Percentiles rank a stretch among this genome's conserved stretches.
These are phyloP conservation scores for Cubamyces sp. DNA, from an alignment of 768 basidiomycete genomes.

Conservation along the genomic window DNA sequence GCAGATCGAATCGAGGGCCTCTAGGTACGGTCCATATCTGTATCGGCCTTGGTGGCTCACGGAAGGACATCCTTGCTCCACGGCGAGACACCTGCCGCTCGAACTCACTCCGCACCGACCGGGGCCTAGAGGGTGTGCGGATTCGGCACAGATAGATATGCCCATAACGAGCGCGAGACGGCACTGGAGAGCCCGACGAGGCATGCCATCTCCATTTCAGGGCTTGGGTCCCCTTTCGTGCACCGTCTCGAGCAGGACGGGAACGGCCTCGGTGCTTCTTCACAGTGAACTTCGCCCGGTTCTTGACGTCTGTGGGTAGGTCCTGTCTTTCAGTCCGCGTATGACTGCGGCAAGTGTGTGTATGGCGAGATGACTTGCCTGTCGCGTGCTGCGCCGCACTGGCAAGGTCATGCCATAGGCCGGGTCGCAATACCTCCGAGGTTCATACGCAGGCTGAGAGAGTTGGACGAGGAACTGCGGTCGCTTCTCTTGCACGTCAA, in stretches of 20 bases:
- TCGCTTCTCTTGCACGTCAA: conserved; percentile 3
- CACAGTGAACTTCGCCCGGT: not conserved
- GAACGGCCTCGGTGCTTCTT: conserved; percentile 10
- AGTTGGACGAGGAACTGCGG: not conserved
- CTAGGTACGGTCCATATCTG: not conserved
- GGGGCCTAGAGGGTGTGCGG: conserved; percentile 5
- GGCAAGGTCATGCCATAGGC: too few species aligned
- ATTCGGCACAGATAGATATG: not conserved
- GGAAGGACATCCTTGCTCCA: not conserved
- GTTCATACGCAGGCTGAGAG: not conserved
- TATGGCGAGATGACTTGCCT: too few species aligned
- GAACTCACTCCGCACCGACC: conserved; percentile 14
- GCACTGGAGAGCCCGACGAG: too few species aligned
- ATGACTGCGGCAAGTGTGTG: too few species aligned
- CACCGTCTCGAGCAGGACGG: not conserved
- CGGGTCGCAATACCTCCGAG: conserved; percentile 1
- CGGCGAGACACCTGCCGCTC: not conserved
- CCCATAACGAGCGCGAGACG: too few species aligned
- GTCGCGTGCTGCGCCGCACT: not conserved
- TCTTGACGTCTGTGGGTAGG: too few species aligned
- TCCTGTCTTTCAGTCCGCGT: too few species aligned
- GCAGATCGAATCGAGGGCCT: not conserved
- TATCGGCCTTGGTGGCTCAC: not conserved
- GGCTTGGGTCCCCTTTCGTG: not conserved
- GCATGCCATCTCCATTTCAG: too few species aligned